Evolutionary conservation across 164 flowering plant genomes (phyloP).

Genomic region (Platanus orientalis): DNA sequence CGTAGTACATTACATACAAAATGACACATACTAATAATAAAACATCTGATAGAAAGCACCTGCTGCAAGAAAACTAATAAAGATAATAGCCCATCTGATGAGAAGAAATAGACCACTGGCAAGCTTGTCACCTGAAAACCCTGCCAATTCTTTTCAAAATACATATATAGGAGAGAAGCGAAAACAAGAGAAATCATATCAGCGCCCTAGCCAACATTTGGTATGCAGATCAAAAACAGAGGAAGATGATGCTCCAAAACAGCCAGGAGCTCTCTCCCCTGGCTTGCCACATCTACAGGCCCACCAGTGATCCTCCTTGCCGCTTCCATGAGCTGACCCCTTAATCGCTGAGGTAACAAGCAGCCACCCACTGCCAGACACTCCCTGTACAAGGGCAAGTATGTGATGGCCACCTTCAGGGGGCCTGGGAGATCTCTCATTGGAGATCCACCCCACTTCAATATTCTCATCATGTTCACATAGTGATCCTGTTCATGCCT

Average conservation of each 20-base stretch:
- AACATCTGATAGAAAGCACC: no score
- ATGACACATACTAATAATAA: no score
- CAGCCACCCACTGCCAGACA: slow-evolving; percentile 51
- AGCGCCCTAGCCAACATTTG: slow-evolving; percentile 17
- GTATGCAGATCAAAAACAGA: slow-evolving; percentile 48
- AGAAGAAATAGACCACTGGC: no score
- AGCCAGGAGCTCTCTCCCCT: slow-evolving; percentile 55
- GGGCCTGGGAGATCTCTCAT: slow-evolving; percentile 69
- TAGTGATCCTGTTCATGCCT: slow-evolving; percentile 60
- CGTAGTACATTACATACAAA: no score
- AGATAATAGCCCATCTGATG: no score
- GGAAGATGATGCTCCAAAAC: slow-evolving; percentile 83
- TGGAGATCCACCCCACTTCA: slow-evolving; percentile 62
- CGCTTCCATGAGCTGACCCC: slow-evolving; percentile 87
- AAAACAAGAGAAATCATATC: slow-evolving; percentile 4
- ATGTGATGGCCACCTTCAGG: slow-evolving; percentile 62
- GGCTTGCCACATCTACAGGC: slow-evolving; percentile 38
- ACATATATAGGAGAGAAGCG: no score
- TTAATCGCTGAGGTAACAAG: slow-evolving; percentile 61
- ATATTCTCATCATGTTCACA: slow-evolving; percentile 51
- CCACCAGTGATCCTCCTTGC: slow-evolving; percentile 54
- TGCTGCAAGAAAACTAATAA: no score
- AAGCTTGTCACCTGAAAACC: no score
- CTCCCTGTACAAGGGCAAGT: slow-evolving; percentile 81
- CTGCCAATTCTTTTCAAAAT: no score